Base-by-base conservation (phyloP, 352 stramenopile species). In the Globisporangium paddicum region DNA sequence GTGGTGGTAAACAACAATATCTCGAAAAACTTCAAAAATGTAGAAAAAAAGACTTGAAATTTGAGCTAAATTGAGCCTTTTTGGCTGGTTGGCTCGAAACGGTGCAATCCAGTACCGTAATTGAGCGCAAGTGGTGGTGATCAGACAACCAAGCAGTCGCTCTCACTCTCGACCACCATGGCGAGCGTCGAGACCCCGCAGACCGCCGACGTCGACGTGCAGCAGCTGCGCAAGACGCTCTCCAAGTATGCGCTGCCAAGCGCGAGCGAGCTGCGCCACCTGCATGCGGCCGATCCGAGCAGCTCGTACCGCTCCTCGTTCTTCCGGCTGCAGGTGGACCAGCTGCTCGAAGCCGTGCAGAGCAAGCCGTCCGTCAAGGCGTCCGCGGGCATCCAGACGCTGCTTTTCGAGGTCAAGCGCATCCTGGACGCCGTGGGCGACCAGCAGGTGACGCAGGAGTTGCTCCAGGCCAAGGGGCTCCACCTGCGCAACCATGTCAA, bases 211-310 rank as follows among this genome's bases (percentile, higher is more conserved):
- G 64, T 74, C 55, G 67, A 81, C 42, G 46, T 65, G 60, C 71
- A 79, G 57, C 69, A 89, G 58, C 66, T 93, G 59, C 84, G 82
- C 58, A 87, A 89, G 70, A 68, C 69, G 65, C 73, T 90, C 35
- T 89, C 79, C 69, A 92, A 92, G 75, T 97, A 96, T 57, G 90
- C 92, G 57, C 77, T 97, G 46, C 92, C 92, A 9, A 96, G 82
- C 57, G 79, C 82, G 50, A 86, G 87, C 42, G 87, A 96, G 66
- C 68, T 93, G 64, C 70, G 67, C 32, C 78, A 95, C 53, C 58
- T 96, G 50, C 85, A 90, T 30, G 73, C 83, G 9, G 86, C 83
- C 1, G 83, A 96, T 61, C 82, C 79, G 38, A 80, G 58, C 26
- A 91, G 75, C 34, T 86, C 86, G 40, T 89, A 91, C 60, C 73